Evolutionary conservation across 2,329 filamentous ascomycete genomes (phyloP).

Genomic region (Monilinia laxa): DNA sequence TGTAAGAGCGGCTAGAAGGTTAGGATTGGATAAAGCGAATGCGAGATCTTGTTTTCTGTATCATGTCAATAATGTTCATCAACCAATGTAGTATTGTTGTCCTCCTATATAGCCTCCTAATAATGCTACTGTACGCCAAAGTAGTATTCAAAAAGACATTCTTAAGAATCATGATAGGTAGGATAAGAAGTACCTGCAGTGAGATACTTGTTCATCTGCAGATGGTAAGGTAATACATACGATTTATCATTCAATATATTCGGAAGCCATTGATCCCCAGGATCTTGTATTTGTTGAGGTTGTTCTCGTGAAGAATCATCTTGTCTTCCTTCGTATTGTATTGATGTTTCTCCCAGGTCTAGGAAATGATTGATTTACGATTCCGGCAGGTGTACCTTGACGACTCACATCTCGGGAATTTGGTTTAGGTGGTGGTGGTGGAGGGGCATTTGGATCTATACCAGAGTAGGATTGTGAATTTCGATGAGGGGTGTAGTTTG

Average conservation of each 20-base stretch:
- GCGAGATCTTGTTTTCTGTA: conserved; percentile 75
- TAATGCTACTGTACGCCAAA: not conserved
- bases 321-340: conserved; percentile 26
- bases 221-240: conserved; percentile 51
- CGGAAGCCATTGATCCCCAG: conserved; percentile 76
- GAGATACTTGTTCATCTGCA: not conserved
- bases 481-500: conserved; percentile 30
- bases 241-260: conserved; percentile 75
- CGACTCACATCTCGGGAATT: conserved; percentile 67
- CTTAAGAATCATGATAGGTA: not conserved
- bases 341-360: conserved; percentile 34
- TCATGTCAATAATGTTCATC: conserved; percentile 29
- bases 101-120: not conserved
- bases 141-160: not conserved
- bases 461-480: conserved; percentile 41
- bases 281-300: conserved; percentile 50
- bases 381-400: conserved; percentile 58
- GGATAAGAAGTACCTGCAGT: conserved; percentile 3
- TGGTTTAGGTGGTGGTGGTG: conserved; percentile 71
- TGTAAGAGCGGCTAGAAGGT: conserved; percentile 72
- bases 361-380: conserved; percentile 39
- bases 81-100: not conserved
- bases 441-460: conserved; percentile 54
- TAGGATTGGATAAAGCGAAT: conserved; percentile 61
- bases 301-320: conserved; percentile 24